Conservation (phyloP, 257 asterid genomes). For the Datura wrightii region DNA sequence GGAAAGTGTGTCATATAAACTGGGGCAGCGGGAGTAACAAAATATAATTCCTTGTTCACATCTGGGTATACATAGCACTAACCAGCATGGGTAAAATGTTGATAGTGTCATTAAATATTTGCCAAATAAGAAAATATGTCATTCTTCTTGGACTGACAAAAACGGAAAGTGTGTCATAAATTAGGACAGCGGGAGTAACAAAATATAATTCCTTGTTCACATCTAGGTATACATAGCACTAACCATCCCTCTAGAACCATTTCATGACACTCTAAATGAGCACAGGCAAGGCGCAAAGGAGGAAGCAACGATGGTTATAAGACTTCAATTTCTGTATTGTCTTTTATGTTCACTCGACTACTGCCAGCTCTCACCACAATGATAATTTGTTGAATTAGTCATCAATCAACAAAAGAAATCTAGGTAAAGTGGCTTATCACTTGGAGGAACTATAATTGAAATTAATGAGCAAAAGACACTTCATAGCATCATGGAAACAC, state of each 20-base stretch:
- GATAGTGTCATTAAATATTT: no score
- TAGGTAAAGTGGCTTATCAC: neutral
- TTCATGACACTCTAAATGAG: neutral
- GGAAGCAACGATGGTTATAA: neutral
- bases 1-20: no score
- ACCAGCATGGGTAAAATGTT: no score
- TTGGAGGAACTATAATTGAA: slow-evolving; percentile 13
- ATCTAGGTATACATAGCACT: neutral
- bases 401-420: neutral
- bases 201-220: neutral
- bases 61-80: neutral
- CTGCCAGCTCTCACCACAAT: neutral
- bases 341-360: slow-evolving; percentile 1
- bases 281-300: neutral
- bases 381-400: neutral
- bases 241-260: neutral
- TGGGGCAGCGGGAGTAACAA: neutral
- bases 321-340: neutral
- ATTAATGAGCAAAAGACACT: neutral
- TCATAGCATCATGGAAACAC: neutral
- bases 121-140: no score
- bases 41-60: neutral
- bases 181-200: neutral
- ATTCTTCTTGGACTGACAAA: no score
- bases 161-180: no score